phyloP scores from a whole-genome alignment of 2,329 filamentous ascomycete species.

The Aspergillus sp. region DNA sequence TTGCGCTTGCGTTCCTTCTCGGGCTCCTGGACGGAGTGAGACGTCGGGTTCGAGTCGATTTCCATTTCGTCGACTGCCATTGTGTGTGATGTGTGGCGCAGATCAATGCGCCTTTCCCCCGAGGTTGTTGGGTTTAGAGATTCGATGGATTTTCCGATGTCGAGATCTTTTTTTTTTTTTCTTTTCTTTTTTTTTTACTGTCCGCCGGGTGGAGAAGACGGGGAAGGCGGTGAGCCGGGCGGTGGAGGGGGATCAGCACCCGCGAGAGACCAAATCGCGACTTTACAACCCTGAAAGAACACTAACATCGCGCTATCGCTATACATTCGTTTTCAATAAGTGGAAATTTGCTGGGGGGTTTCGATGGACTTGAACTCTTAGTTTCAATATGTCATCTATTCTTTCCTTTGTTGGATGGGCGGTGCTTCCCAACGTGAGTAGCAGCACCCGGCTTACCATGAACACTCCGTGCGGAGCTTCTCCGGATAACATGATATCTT shows the following conservation, averaged over 20 bases:
- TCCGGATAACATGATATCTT: neutral
- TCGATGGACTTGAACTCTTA: neutral
- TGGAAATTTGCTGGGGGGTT: neutral
- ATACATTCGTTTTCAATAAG: neutral
- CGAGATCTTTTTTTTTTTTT: slow-evolving; percentile 33
- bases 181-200: slow-evolving; percentile 31
- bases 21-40: slow-evolving; percentile 19
- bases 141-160: slow-evolving; percentile 2
- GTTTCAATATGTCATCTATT: slow-evolving; percentile 41
- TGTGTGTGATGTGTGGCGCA: slow-evolving; percentile 13
- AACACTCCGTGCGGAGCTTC: neutral
- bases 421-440: slow-evolving; percentile 59
- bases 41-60: slow-evolving; percentile 29
- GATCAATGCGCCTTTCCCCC: slow-evolving; percentile 6
- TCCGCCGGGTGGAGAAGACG: slow-evolving; percentile 6
- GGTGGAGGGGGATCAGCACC: slow-evolving; percentile 3
- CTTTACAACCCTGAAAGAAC: neutral
- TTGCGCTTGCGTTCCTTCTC: slow-evolving; percentile 44
- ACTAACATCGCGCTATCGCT: neutral
- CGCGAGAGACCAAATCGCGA: slow-evolving; percentile 1
- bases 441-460: neutral
- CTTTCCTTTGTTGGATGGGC: slow-evolving; percentile 62
- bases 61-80: slow-evolving; percentile 45
- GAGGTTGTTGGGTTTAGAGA: slow-evolving; percentile 2
- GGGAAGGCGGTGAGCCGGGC: slow-evolving; percentile 17